Evolutionary conservation across 2,329 filamentous ascomycete genomes (phyloP).

Genomic region (Penicillium sp.): DNA sequence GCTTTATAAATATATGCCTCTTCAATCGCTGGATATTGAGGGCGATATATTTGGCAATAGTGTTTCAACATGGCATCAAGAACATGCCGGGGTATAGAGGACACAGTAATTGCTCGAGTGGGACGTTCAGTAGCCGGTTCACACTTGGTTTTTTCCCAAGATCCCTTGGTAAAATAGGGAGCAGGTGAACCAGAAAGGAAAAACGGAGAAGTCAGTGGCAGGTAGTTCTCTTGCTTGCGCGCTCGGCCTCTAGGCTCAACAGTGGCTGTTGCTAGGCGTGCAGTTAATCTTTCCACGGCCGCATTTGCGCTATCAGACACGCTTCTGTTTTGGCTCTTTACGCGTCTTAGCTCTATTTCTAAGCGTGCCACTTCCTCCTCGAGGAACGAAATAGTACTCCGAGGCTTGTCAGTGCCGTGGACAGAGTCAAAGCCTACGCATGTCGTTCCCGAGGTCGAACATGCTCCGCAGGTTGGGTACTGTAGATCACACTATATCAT

Average conservation of each 20-base stretch:
- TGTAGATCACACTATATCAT: background rate
- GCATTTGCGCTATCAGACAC: background rate
- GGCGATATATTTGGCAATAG: background rate
- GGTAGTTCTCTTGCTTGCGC: background rate
- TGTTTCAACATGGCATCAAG: background rate
- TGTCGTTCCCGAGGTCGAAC: background rate
- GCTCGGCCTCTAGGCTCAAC: background rate
- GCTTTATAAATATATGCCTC: background rate
- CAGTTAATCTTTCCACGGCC: background rate
- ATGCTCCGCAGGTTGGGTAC: background rate
- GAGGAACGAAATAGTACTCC: background rate
- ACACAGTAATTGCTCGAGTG: background rate
- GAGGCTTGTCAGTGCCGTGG: background rate
- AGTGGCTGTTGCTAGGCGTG: background rate
- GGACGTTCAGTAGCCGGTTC: background rate
- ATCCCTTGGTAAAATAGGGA: background rate
- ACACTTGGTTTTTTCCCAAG: background rate
- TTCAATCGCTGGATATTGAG: background rate
- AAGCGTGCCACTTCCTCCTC: background rate
- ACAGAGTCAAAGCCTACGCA: background rate
- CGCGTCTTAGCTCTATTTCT: background rate
- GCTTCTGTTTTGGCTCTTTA: background rate
- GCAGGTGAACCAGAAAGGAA: background rate
- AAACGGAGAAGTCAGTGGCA: background rate
- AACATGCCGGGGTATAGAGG: background rate